Conservation (phyloP, 345 rosid species). For the Litchi chinensis region DNA sequence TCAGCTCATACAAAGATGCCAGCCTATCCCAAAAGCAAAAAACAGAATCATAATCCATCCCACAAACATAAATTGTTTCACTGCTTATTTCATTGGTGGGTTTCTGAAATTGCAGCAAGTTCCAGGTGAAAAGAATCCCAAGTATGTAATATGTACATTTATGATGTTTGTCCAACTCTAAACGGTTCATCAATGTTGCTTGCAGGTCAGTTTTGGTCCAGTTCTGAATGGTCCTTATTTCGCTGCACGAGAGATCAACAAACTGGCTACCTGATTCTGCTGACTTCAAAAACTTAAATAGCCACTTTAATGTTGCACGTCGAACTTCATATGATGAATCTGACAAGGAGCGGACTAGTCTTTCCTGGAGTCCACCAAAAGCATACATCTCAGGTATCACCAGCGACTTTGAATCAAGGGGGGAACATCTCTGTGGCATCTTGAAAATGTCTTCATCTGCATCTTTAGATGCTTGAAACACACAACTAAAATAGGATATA, state of each 20-base stretch:
- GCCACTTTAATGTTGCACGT: constrained; percentile 84
- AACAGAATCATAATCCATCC: constrained; percentile 54
- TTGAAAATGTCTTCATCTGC: constrained; percentile 42
- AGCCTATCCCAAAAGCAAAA: constrained; percentile 69
- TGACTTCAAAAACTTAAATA: constrained; percentile 63
- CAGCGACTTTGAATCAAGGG: constrained; percentile 25
- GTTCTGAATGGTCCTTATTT: constrained; percentile 45
- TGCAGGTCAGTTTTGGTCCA: constrained; percentile 75
- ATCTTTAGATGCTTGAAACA: constrained; percentile 62
- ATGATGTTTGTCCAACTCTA: constrained; percentile 65
- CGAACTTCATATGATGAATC: constrained; percentile 92
- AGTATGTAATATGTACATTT: constrained; percentile 72
- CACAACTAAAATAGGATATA: constrained; percentile 74
- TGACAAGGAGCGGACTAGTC: constrained; percentile 59
- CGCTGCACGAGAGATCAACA: constrained; percentile 32
- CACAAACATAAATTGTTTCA: constrained; percentile 51
- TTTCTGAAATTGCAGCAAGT: constrained; percentile 61
- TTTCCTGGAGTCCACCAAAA: constrained; percentile 50
- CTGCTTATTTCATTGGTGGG: constrained; percentile 22
- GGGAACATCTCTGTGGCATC: constrained; percentile 33
- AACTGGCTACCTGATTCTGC: constrained; percentile 36
- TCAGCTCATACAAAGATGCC: constrained; percentile 49
- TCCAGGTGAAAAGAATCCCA: constrained; percentile 82
- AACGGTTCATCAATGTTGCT: constrained; percentile 52
- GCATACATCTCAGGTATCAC: constrained; percentile 35